Evolutionary conservation across 1,284 basidiomycete genomes (phyloP), one percentile per base, ranked within the genome.

Genomic region (Ustilago lituana): DNA sequence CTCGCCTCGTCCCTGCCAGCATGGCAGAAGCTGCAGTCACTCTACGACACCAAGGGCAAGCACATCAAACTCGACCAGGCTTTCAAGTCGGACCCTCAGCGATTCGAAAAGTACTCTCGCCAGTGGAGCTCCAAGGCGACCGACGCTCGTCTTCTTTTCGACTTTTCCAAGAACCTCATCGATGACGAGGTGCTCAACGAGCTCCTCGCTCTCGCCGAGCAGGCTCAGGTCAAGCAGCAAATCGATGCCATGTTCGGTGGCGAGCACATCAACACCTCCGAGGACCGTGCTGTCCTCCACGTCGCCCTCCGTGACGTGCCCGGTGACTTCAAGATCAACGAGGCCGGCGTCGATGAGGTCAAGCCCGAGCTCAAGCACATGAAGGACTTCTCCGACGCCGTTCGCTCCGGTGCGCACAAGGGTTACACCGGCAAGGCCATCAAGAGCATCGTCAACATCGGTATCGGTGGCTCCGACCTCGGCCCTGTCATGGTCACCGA

Each of bases 401-500:
- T 98, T 44, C 88, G 95, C 64, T 90, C 86, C 65, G 94, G 94
- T 26, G 86, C 85, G 43, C 95, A 93, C 92, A 97, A 91, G 84
- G 96, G 96, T 27, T 98, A 96, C 86, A 96, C 94, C 1, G 95
- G 95, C 60, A 97, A 98, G 86, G 80, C 88, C 17, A 98, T 98
- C 86, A 88, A 90, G 81, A 89, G 93, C 52, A 89, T 98, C 84
- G 94, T 98, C 82, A 98, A 98, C 86, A 97, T 98, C 77, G 95
- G 95, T 73, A 98, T 98, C 81, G 96, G 95, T 66, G 95, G 95
- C 51, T 97, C 94, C 32, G 95, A 98, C 84, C 87, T 98, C 46
- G 95, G 95, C 26, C 95, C 95, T 31, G 94, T 97, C 80, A 98
- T 98, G 96, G 94, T 97, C 66, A 94, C 92, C 24, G 95, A 98